These are phyloP conservation scores for Craspedostauros australis DNA, from an alignment of 108 stramenopile genomes.

Conservation along the genomic window DNA sequence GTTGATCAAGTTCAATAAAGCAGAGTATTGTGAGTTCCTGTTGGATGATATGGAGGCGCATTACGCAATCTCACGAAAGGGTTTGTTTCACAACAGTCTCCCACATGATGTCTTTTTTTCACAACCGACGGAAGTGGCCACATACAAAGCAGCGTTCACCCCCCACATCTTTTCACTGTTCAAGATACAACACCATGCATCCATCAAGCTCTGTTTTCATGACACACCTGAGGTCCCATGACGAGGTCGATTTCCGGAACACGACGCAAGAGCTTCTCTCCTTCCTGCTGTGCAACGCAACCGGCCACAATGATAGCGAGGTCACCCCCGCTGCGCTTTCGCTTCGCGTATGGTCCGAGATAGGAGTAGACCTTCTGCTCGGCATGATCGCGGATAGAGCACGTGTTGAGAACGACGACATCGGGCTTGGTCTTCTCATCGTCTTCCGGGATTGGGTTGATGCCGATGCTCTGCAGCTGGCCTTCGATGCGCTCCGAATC, in stretches of 20 bases:
- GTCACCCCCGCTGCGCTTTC: constrained; percentile 80
- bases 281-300: constrained; percentile 97
- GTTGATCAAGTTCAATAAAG: too few species aligned
- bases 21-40: too few species aligned
- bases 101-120: too few species aligned
- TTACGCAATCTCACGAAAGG: too few species aligned
- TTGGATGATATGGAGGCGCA: too few species aligned
- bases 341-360: constrained; percentile 72
- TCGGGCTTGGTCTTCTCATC: constrained; percentile 55
- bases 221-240: constrained; percentile 80
- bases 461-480: constrained; percentile 84
- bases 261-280: constrained; percentile 77
- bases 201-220: too few species aligned
- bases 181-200: too few species aligned
- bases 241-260: constrained; percentile 93
- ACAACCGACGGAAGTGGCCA: neutral
- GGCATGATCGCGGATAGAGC: constrained; percentile 95
- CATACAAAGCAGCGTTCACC: too few species aligned
- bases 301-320: constrained; percentile 92
- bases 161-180: too few species aligned
- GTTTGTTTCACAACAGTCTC: too few species aligned
- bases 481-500: constrained; percentile 96
- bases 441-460: constrained; percentile 37
- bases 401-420: constrained; percentile 94
- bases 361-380: constrained; percentile 87